These are phyloP conservation scores for Globisporangium ultimum DNA, from an alignment of 352 stramenopile species.

Conservation along the genomic window DNA sequence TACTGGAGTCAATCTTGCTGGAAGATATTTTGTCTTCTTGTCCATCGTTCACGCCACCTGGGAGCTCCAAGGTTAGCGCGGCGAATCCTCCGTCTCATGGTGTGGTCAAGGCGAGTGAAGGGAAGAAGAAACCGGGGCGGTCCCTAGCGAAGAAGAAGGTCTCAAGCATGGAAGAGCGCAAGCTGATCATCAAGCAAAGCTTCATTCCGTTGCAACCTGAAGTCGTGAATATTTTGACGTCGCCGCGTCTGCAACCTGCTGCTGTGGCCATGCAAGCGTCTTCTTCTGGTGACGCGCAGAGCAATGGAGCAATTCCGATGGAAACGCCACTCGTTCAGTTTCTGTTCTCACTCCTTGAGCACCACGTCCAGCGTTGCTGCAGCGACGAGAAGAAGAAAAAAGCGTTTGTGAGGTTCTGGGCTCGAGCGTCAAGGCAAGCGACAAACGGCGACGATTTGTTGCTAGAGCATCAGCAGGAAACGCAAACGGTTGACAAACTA, in stretches of 20 bases:
- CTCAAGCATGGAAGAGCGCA: slow-evolving; percentile 14
- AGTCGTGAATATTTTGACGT: slow-evolving; percentile 32
- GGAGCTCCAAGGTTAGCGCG: slow-evolving; percentile 2
- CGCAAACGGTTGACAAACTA: slow-evolving; percentile 6
- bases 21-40: slow-evolving; percentile 28
- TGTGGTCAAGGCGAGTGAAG: slow-evolving; percentile 3
- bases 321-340: slow-evolving; percentile 16
- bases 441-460: slow-evolving; percentile 8
- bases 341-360: slow-evolving; percentile 16
- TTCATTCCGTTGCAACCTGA: slow-evolving; percentile 30
- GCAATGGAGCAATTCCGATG: background rate
- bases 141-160: slow-evolving; percentile 18
- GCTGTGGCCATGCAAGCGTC: slow-evolving; percentile 4
- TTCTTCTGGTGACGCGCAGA: background rate
- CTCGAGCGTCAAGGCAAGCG: background rate
- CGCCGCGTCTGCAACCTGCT: slow-evolving; percentile 11
- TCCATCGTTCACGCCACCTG: slow-evolving; percentile 29
- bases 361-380: slow-evolving; percentile 14
- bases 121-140: slow-evolving; percentile 27
- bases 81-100: background rate
- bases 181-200: slow-evolving; percentile 19
- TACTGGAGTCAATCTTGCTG: slow-evolving; percentile 38
- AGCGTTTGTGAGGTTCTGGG: slow-evolving; percentile 2
- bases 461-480: slow-evolving; percentile 7
- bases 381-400: slow-evolving; percentile 11